Conservation (phyloP, 768 basidiomycete species). For the Trametes maxima region DNA sequence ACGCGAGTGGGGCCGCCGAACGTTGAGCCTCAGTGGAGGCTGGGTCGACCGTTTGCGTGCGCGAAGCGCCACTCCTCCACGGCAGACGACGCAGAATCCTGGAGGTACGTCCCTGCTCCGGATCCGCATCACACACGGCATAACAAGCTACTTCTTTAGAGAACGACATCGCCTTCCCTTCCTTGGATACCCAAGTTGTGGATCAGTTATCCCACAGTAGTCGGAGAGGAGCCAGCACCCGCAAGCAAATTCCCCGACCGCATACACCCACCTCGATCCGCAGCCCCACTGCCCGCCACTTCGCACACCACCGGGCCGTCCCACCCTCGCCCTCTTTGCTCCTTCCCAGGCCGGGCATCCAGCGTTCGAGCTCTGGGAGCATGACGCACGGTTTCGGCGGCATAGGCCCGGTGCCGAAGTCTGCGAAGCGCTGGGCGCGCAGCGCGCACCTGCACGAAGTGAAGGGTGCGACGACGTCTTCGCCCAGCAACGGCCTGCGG, state of each 20-base stretch:
- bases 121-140: neutral
- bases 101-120: slow-evolving; percentile 1
- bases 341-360: slow-evolving; percentile 40
- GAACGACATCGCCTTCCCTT: slow-evolving; percentile 24
- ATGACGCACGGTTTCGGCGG: slow-evolving; percentile 30
- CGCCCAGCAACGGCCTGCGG: neutral
- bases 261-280: slow-evolving; percentile 28
- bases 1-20: slow-evolving; percentile 58
- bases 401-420: slow-evolving; percentile 43
- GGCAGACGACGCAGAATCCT: slow-evolving; percentile 4
- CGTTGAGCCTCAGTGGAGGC: slow-evolving; percentile 57
- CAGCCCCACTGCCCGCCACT: slow-evolving; percentile 21
- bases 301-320: slow-evolving; percentile 23
- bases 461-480: slow-evolving; percentile 17
- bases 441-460: slow-evolving; percentile 74
- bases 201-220: slow-evolving; percentile 6
- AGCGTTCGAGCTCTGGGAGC: slow-evolving; percentile 47
- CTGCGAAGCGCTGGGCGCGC: slow-evolving; percentile 60
- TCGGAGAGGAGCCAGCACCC: neutral
- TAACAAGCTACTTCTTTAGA: neutral
- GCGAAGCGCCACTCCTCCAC: slow-evolving; percentile 33
- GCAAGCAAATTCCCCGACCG: slow-evolving; percentile 13
- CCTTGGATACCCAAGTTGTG: slow-evolving; percentile 19
- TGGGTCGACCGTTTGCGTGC: slow-evolving; percentile 46
- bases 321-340: slow-evolving; percentile 36